phyloP scores from a whole-genome alignment of 352 stramenopile genomes.

The Phytophthora citrophthora region DNA sequence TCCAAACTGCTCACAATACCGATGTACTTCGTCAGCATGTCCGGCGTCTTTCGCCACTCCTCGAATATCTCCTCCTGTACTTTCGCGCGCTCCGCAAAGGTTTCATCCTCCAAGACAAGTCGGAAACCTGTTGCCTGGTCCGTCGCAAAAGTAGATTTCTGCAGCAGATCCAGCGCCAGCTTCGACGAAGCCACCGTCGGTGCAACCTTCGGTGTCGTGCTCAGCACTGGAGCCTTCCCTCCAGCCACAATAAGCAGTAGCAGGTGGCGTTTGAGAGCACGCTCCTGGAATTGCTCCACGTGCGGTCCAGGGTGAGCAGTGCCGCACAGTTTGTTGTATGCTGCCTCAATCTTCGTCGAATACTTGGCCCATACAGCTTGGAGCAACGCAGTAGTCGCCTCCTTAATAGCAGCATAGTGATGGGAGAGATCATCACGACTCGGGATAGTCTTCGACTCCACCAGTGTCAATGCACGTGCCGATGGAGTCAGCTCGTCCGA shows the following conservation, averaged over 20 bases:
- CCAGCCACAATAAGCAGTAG: conserved; percentile 69
- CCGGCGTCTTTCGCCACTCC: conserved; percentile 72
- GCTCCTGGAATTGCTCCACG: conserved; percentile 78
- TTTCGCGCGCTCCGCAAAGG: conserved; percentile 57
- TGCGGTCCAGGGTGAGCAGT: conserved; percentile 55
- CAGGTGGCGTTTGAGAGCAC: conserved; percentile 70
- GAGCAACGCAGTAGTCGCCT: conserved; percentile 66
- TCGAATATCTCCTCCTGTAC: conserved; percentile 76
- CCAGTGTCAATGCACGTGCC: conserved; percentile 64
- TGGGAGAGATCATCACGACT: conserved; percentile 70
- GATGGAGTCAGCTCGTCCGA: conserved; percentile 69
- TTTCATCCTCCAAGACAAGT: conserved; percentile 70
- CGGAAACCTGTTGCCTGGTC: conserved; percentile 70
- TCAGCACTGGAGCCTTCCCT: conserved; percentile 53
- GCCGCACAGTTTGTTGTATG: conserved; percentile 60
- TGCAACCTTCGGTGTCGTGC: conserved; percentile 41
- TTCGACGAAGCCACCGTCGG: conserved; percentile 54
- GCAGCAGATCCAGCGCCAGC: conserved; percentile 64
- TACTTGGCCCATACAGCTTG: conserved; percentile 79
- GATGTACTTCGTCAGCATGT: conserved; percentile 87
- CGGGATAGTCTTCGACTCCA: conserved; percentile 63
- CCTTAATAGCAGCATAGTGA: conserved; percentile 69
- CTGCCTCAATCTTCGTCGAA: conserved; percentile 58
- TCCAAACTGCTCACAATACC: conserved; percentile 71
- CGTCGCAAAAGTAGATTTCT: conserved; percentile 71